These are phyloP conservation scores for Vachellia collinsii DNA, from an alignment of 306 rosid genomes.

Conservation along the genomic window DNA sequence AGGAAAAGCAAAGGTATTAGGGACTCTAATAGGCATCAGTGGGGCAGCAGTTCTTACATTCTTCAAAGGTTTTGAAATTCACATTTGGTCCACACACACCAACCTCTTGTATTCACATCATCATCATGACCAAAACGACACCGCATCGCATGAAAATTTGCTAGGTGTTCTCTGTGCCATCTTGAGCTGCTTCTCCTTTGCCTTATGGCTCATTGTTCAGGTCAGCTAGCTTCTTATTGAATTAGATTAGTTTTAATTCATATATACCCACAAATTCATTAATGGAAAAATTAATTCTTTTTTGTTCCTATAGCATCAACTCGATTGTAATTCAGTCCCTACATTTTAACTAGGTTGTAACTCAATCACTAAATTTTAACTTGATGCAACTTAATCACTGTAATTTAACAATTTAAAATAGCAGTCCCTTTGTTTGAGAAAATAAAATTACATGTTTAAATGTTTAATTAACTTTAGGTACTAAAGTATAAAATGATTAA, in stretches of 20 bases:
- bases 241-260: not conserved
- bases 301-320: too few relatives aligned
- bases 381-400: too few relatives aligned
- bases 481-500: too few relatives aligned
- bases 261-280: not conserved
- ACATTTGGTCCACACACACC: conserved; percentile 40
- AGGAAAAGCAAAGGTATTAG: conserved; percentile 55
- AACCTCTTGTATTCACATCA: conserved; percentile 35
- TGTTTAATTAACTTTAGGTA: too few relatives aligned
- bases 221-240: conserved; percentile 8
- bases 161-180: conserved; percentile 36
- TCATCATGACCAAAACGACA: conserved; percentile 30
- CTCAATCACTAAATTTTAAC: too few relatives aligned
- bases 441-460: too few relatives aligned
- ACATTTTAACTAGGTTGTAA: too few relatives aligned
- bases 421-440: too few relatives aligned
- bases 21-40: conserved; percentile 45
- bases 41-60: conserved; percentile 59
- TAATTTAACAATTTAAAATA: too few relatives aligned
- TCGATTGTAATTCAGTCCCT: too few relatives aligned
- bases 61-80: conserved; percentile 47
- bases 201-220: conserved; percentile 59
- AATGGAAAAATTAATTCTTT: not conserved
- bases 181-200: conserved; percentile 28
- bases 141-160: not conserved